Percentiles rank a stretch among this genome's conserved stretches.
Conservation (phyloP, 768 basidiomycete species). For the Ramaria rubella region DNA sequence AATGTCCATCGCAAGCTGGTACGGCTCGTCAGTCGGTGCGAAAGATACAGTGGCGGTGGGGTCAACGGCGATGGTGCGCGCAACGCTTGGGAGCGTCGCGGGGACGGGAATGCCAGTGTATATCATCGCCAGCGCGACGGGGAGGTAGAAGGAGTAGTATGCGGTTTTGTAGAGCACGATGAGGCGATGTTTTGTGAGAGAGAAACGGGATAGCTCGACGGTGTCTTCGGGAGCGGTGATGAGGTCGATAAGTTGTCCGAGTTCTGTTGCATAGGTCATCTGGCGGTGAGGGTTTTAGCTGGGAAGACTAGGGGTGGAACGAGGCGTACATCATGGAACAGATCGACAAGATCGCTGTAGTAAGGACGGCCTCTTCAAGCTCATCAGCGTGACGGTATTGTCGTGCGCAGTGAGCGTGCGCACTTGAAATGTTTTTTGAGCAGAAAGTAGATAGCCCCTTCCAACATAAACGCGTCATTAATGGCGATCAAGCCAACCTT, state of each 20-base stretch:
- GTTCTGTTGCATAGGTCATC: conserved; percentile 83
- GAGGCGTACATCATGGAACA: conserved; percentile 75
- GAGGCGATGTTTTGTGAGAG: conserved; percentile 79
- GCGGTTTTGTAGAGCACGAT: conserved; percentile 98
- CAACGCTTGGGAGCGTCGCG: not conserved
- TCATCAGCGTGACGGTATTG: not conserved
- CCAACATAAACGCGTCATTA: conserved; percentile 96
- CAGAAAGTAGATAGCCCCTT: conserved; percentile 86
- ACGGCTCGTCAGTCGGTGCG: conserved; percentile 38
- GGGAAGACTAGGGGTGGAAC: not conserved
- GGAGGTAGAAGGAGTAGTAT: conserved; percentile 97
- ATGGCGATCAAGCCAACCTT: conserved; percentile 78
- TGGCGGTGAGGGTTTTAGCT: conserved; percentile 33
- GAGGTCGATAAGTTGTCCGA: conserved; percentile 93
- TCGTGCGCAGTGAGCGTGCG: conserved; percentile 29
- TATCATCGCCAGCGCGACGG: conserved; percentile 90
- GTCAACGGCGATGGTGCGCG: conserved; percentile 32
- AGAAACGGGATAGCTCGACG: conserved; percentile 85
- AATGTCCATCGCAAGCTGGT: conserved; percentile 70
- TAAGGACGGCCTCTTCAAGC: conserved; percentile 33
- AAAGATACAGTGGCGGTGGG: not conserved
- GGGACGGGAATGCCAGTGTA: conserved; percentile 53
- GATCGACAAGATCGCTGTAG: conserved; percentile 85
- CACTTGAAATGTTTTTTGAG: conserved; percentile 80
- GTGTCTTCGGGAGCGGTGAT: conserved; percentile 90